Evolutionary conservation across 2,329 filamentous ascomycete genomes (phyloP), one percentile per base, ranked within the genome.

Genomic region (Alternaria sp.): DNA sequence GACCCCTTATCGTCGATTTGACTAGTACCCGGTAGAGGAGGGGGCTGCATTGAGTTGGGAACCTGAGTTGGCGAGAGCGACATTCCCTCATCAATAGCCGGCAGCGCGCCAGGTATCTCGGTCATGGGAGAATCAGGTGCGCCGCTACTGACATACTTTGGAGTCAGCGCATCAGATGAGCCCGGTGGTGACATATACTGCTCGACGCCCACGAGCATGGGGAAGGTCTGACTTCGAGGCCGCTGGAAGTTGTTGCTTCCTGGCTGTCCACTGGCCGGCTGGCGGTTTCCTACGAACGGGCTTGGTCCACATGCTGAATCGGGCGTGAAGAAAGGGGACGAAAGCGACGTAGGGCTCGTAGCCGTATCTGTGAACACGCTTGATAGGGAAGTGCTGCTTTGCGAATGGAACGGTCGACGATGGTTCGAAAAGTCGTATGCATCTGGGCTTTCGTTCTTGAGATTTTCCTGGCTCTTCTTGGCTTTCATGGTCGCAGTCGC

Each of bases 171-270:
- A 44, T 88, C 85, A n/a, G 82, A 80, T 1, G 80, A 79, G 45
- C 82, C 77, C 33, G 80, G 71, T 26, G 82, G 80, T 34, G 82
- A 81, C 61, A 85, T 81, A 68, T 84, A 84, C 29, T 85, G 81
- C 65, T 88, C 88, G 42, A 90, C 81, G 45, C 87, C 87, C 40
- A 72, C 59, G 9, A 92, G 80, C 42, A 89, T 87, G 1, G 93
- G 92, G 63, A 96, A 93, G 0, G 92, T 96, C 76, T 96, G 92
- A 75, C 91, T 95, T 71, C 92, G 85, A n/a, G 91, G 91, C 55
- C 92, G 85, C 68, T 90, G 89, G 65, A 89, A 87, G 68, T 86
- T 86, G 52, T 81, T 79, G 56, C 78, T 79, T 41, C 78, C 75
- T 37, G 79, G 80, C 53, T 80, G 80, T 34, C 81, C 80, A 58